phyloP scores from a whole-genome alignment of 1,284 basidiomycete genomes.

The Pascua guehoae region DNA sequence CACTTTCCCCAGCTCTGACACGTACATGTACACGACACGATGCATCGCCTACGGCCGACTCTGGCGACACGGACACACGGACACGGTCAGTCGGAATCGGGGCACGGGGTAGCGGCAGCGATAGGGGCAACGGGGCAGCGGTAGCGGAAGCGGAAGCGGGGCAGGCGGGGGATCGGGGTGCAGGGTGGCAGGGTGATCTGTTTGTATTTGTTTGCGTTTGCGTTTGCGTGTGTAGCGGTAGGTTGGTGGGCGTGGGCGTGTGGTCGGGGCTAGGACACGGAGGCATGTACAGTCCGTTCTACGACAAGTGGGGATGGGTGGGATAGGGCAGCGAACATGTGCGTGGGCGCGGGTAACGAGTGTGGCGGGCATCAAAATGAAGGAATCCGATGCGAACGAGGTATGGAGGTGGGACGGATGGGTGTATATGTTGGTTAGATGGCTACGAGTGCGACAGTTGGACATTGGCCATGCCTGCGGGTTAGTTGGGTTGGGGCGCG shows the following conservation, averaged over 20 bases:
- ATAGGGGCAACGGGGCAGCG: neutral
- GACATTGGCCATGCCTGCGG: conserved; percentile 27
- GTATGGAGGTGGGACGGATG: conserved; percentile 5
- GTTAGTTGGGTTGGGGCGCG: neutral
- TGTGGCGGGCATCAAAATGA: conserved; percentile 11
- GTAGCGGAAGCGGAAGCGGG: neutral
- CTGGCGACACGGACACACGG: no score
- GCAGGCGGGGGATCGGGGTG: conserved; percentile 3
- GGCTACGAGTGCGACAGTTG: conserved; percentile 29
- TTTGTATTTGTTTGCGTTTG: no score
- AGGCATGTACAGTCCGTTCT: neutral
- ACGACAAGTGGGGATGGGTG: neutral
- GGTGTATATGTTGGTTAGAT: neutral
- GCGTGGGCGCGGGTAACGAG: conserved; percentile 5
- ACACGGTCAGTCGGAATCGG: neutral
- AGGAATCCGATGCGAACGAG: conserved; percentile 12
- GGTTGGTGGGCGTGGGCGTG: neutral
- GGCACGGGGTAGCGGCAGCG: neutral
- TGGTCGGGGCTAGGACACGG: neutral
- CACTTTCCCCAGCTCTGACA: no score
- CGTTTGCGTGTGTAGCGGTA: no score
- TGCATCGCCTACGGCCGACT: conserved; percentile 3
- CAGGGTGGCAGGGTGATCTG: conserved; percentile 3
- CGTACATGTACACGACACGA: conserved; percentile 9
- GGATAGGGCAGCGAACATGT: neutral